Evolutionary conservation across 1,284 basidiomycete species (phyloP), one percentile per base, ranked within the genome.

Genomic region (Coniferiporia sulphurascens): DNA sequence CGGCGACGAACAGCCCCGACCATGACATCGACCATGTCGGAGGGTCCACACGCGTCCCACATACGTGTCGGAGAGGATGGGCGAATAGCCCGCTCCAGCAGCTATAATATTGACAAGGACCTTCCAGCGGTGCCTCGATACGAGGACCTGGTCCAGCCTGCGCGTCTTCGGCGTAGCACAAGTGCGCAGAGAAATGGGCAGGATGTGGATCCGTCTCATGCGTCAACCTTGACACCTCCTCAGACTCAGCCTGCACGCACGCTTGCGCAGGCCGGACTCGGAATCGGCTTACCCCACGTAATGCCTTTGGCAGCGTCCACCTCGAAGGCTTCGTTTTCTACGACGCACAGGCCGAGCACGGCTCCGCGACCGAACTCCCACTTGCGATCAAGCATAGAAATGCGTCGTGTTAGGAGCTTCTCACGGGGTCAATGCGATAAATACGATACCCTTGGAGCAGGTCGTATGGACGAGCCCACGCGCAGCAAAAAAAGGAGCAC

Each of bases 51-150:
- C 69, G 38, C 58, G 68, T n/a, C 71, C 63, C 58, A 48, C 56
- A 59, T 34, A 61, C 65, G 43, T 62, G 63, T 45, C 56, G 71
- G 71, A 60, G 71, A 76, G 58, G 62, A 69, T 35, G 69, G 71
- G 44, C 27, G 66, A 4, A 62, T 70, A 57, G 41, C 38, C 55
- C 61, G 60, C 41, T 63, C 56, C 38, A 52, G 34, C 62, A 59
- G 45, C 63, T 55, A 44, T 48, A 68, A 69, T n/a, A 63, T 74
- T 36, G 81, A 89, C 65, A 89, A 89, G 69, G 83, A 82, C 10
- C 78, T 89, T 22, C 87, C 87, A 48, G 85, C 85, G 1, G 85
- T 79, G 1, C 88, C 87, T 15, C 62, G 65, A 17, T 61, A 63
- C 38, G 63, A 65, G n/a, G 52, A 53, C 48, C 63, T 63, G 38